Evolutionary conservation across 148 eudicot genomes (phyloP), one percentile per base, ranked within the genome.

Genomic region (Spergularia marina): DNA sequence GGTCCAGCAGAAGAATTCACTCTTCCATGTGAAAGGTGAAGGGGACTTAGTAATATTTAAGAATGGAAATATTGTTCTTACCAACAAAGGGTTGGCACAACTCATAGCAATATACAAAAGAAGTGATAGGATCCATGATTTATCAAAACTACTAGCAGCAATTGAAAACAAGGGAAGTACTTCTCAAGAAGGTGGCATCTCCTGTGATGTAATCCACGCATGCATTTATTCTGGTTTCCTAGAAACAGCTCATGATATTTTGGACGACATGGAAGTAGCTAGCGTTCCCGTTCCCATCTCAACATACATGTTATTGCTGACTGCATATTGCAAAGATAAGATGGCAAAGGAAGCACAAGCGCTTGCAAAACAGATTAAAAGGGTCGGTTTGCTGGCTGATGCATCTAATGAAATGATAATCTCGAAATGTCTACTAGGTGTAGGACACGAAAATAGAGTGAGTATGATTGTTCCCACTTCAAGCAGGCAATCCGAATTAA

Each of bases 221-320:
- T 92, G 92, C 74, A 81, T 95, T 71, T 72, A 74, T 79, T 55
- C 84, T 83, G 96, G 97, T 16, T 95, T 91, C 96, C 79, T 95
- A 52, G 94, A 95, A 77, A 92, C 85, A 65, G 97, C 97, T 49
- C 98, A 95, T 82, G 97, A 95, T 75, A 90, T 92, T 71, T 53
- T 95, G 77, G 98, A 95, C 71, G 98, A 95, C 77, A 82, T 92
- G 84, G 87, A 84, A 57, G 70, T 68, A 49, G 85, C 86, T 70
- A 85, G 86, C 16, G 30, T 78, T 53, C 59, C 79, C 8, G 21
- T 85, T 59, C 87, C 78, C 12, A 12, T 66, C 49, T 21, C 70
- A 52, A 82, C 85, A 23, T 90, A 95, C 82, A 74, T 73, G 76
- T 82, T 82, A 53, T 82, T 95, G 64, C 79, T 90, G 75, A 68